Percentiles rank a stretch among this genome's conserved stretches.
Evolutionary conservation across 768 basidiomycete genomes (phyloP).

Genomic region (Lactarius psammicola): DNA sequence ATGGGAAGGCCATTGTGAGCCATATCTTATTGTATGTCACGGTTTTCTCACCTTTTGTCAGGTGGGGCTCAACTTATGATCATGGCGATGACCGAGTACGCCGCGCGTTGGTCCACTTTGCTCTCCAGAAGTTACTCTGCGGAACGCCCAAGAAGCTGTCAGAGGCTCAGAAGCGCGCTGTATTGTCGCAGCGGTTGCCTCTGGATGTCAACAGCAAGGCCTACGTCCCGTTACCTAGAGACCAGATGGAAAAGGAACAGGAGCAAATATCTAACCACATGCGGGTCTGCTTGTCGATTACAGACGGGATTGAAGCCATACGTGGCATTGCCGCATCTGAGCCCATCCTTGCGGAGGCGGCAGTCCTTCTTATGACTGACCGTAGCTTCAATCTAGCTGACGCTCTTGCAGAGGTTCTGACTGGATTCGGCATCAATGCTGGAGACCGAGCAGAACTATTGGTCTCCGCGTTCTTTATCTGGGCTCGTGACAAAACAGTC

Average conservation of each 20-base stretch:
- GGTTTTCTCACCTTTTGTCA: background rate
- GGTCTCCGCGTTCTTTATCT: background rate
- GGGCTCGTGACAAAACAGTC: background rate
- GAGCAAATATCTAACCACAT: conserved; percentile 6
- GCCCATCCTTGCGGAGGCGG: conserved; percentile 4
- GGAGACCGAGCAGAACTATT: background rate
- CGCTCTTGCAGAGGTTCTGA: background rate
- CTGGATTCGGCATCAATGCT: background rate
- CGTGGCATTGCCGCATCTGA: background rate
- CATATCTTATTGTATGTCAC: no score
- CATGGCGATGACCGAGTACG: background rate
- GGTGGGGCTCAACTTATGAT: background rate
- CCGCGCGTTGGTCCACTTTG: background rate
- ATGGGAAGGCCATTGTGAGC: conserved; percentile 1
- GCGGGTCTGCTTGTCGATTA: background rate
- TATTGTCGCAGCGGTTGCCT: background rate
- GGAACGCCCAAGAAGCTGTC: background rate
- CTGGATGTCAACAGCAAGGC: background rate
- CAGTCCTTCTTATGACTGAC: background rate
- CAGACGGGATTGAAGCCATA: background rate
- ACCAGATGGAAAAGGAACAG: background rate
- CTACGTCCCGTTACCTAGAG: background rate
- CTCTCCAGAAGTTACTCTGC: background rate
- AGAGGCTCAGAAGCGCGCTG: background rate
- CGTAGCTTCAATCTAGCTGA: background rate